Conservation (phyloP, 1,139 yeast species). For the Suhomyces panamericanus region DNA sequence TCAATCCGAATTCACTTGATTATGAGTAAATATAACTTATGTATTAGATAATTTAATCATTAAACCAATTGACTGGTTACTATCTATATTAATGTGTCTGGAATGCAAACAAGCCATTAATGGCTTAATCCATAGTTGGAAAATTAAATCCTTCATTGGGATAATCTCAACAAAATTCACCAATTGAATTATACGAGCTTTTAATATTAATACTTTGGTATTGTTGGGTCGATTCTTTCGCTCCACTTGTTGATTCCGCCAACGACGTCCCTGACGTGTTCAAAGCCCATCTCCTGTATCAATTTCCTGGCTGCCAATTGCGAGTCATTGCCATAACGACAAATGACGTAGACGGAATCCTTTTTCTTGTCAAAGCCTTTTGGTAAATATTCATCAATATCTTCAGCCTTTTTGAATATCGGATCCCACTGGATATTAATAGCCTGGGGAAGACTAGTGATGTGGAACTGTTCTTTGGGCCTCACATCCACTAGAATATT, state of each 20-base stretch:
- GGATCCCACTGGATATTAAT: conserved; percentile 63
- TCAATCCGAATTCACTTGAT: too few relatives aligned
- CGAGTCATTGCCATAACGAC: conserved; percentile 92
- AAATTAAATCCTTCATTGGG: too few relatives aligned
- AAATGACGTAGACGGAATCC: conserved; percentile 50
- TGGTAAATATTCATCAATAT: conserved; percentile 29
- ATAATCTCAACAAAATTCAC: too few relatives aligned
- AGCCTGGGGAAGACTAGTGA: conserved; percentile 61
- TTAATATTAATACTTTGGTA: conserved; percentile 61
- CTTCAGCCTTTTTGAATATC: conserved; percentile 36
- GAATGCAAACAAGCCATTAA: too few relatives aligned
- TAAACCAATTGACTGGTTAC: too few relatives aligned
- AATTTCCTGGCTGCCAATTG: conserved; percentile 68
- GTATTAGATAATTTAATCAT: too few relatives aligned
- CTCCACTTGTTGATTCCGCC: conserved; percentile 85
- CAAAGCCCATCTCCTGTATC: conserved; percentile 45
- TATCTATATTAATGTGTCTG: too few relatives aligned
- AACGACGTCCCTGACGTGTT: conserved; percentile 60
- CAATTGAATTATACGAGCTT: too few relatives aligned
- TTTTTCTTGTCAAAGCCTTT: conserved; percentile 20
- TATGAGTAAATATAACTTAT: too few relatives aligned
- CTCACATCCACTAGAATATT: conserved; percentile 64
- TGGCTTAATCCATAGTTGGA: too few relatives aligned
- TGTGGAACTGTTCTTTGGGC: conserved; percentile 70
- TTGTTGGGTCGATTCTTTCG: conserved; percentile 52